A percentile compares a stretch with the other conserved stretches of the same genome.
Evolutionary conservation across 2,329 filamentous ascomycete species (phyloP).

Genomic region (Cladophialophora carrionii): DNA sequence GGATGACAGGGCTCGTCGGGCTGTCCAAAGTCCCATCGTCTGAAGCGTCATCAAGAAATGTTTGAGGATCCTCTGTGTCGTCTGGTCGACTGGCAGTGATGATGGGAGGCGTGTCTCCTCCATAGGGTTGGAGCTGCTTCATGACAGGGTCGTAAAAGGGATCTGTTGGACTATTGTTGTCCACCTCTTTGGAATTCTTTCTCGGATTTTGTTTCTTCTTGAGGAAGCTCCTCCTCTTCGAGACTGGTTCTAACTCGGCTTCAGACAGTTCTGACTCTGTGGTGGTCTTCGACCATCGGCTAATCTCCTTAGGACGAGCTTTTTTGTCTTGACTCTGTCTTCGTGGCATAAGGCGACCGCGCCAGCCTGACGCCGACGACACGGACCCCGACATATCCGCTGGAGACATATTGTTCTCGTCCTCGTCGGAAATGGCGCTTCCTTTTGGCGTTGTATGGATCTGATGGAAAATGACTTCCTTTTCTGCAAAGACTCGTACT

Average conservation of each 20-base stretch:
- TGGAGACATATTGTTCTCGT: conserved; percentile 14
- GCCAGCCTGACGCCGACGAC: conserved; percentile 22
- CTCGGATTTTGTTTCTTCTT: conserved; percentile 25
- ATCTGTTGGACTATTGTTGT: conserved; percentile 29
- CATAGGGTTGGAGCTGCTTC: conserved; percentile 18
- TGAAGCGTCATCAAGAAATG: conserved; percentile 2
- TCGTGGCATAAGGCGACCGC: conserved; percentile 20
- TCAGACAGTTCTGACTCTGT: conserved; percentile 33
- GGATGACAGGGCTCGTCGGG: conserved; percentile 30
- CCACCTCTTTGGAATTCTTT: conserved; percentile 26
- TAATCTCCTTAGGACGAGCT: conserved; percentile 25
- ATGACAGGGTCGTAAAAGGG: conserved; percentile 29
- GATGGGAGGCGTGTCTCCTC: conserved; percentile 21
- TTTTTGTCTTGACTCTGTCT: conserved; percentile 20
- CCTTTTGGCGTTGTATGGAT: conserved; percentile 1
- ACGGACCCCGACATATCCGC: conserved; percentile 3
- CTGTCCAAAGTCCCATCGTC: conserved; percentile 22
- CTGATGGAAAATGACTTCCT: conserved; percentile 20
- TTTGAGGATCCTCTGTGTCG: neutral
- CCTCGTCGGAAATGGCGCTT: conserved; percentile 3
- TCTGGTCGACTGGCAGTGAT: conserved; percentile 16
- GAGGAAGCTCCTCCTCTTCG: conserved; percentile 21
- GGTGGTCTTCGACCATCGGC: conserved; percentile 34
- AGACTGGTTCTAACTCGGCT: conserved; percentile 2
- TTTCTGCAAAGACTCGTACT: conserved; percentile 26